Percentiles rank a stretch among this genome's conserved stretches.
phyloP scores from a whole-genome alignment of 345 rosid species.

The Sapria himalayana region DNA sequence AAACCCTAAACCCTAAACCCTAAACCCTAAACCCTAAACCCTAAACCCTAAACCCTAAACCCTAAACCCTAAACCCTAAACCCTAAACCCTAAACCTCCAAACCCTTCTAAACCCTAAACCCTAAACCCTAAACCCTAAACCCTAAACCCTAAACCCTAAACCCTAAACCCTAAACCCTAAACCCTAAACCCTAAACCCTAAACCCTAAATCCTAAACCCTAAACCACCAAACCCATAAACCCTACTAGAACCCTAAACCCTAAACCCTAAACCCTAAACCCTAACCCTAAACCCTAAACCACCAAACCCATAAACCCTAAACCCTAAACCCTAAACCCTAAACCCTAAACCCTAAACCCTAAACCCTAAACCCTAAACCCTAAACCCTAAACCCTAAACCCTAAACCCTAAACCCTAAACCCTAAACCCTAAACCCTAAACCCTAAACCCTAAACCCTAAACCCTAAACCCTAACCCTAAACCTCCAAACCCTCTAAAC shows the following conservation, averaged over 20 bases:
- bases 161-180: constrained; percentile 8
- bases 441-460: constrained; percentile 7
- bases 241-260: constrained; percentile 4
- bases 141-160: constrained; percentile 10
- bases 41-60: constrained; percentile 5
- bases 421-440: constrained; percentile 7
- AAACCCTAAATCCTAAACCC: constrained; percentile 9
- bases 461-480: constrained; percentile 9
- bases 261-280: constrained; percentile 6
- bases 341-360: constrained; percentile 9
- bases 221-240: constrained; percentile 5
- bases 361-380: constrained; percentile 10
- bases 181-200: constrained; percentile 7
- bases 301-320: constrained; percentile 9
- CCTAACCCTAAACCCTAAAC: constrained; percentile 6
- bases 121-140: constrained; percentile 8
- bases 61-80: constrained; percentile 7
- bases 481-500: constrained; percentile 10
- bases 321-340: constrained; percentile 9
- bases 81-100: constrained; percentile 6
- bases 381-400: constrained; percentile 10
- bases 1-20: constrained; percentile 5
- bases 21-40: constrained; percentile 6
- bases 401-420: constrained; percentile 8
- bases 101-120: constrained; percentile 9